Evolutionary conservation across 176 grass and related monocot species (phyloP), one percentile per base, ranked within the genome.

Genomic region (Guadua angustifolia): DNA sequence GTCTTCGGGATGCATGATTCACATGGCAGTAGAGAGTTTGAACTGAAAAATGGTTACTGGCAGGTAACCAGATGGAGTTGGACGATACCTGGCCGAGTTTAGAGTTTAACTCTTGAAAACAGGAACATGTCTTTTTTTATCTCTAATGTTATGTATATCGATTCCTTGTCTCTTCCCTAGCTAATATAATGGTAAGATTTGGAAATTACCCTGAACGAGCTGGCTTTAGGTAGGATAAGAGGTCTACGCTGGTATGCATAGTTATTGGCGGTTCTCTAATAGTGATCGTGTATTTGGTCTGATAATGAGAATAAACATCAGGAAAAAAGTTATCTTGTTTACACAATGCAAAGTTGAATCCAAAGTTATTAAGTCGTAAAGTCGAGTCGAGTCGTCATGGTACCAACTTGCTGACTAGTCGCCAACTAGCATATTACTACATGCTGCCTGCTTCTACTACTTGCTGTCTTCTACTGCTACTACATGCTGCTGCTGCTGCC

Each of bases 231-330:
- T 81, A 57, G 38, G 69, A 81, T 57, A 55, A 35, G 60, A 57
- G 9, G 13, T 15, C 14, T 6, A 66, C 36, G 24, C 3, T 80
- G n/a, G 47, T n/a, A n/a, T n/a, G n/a, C n/a, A n/a, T n/a, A n/a
- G n/a, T n/a, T 84, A 32, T 59, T 59, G 42, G 50, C 50, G 14
- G 3, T 66, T 24, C 73, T 16, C 70, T 42, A 10, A 5, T 62
- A 39, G 45, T 24, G 32, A n/a, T n/a, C n/a, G n/a, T n/a, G n/a
- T n/a, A n/a, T n/a, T n/a, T n/a, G n/a, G n/a, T n/a, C n/a, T 22
- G 25, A 16, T 18, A 69, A 45, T 67, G 45, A 67, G 49, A 44
- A 76, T 11, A 43, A 83, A 88, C n/a, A n/a, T n/a, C n/a, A n/a
- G n/a, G n/a, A n/a, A n/a, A n/a, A n/a, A n/a, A n/a, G n/a, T n/a